Evolutionary conservation across 768 basidiomycete genomes (phyloP), one percentile per base, ranked within the genome.

Genomic region (Mycena latifolia): DNA sequence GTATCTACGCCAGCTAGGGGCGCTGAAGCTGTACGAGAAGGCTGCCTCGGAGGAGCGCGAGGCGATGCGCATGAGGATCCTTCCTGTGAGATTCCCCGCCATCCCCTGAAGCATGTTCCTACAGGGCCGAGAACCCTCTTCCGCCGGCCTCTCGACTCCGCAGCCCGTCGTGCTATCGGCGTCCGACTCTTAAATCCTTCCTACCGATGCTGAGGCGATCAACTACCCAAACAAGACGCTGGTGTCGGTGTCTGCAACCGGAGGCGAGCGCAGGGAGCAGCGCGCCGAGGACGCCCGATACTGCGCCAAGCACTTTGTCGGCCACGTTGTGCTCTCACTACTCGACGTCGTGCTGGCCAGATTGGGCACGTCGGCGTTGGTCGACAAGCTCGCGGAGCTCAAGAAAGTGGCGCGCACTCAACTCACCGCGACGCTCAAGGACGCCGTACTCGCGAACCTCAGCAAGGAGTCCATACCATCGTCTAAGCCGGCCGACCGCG

Each of bases 161-260:
- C 54, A 1, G 61, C 47, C 47, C 46, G 55, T 56, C 48, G 37
- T 63, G 48, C 62, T 47, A 63, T 51, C 45, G 2, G 54, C 35
- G 46, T 63, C 55, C 37, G 2, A 12, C 62, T 55, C 46, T 37
- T 17, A 51, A 25, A n/a, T 41, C 37, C 61, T 63, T 55, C 54
- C 62, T 41, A 63, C 62, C 39, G 55, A 46, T 62, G n/a, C 37
- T 27, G 60, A 53, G 31, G 60, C 60, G 24, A 24, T 61, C 41
- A 5, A 45, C 2, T 53, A 61, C 31, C 60, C 60, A 31, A 33
- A 61, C 50, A 61, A 61, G 31, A 61, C 60, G 51, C 60, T 61
- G 29, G 43, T 25, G 24, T 20, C 60, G 22, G n/a, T 46, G 51
- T 24, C 51, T 61, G 41, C 60, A 53, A 61, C 50, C 41, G 51